Percentiles rank a stretch among this genome's conserved stretches.
phyloP scores from a whole-genome alignment of 2,329 filamentous ascomycete species.

The Paecilomyces formosus region DNA sequence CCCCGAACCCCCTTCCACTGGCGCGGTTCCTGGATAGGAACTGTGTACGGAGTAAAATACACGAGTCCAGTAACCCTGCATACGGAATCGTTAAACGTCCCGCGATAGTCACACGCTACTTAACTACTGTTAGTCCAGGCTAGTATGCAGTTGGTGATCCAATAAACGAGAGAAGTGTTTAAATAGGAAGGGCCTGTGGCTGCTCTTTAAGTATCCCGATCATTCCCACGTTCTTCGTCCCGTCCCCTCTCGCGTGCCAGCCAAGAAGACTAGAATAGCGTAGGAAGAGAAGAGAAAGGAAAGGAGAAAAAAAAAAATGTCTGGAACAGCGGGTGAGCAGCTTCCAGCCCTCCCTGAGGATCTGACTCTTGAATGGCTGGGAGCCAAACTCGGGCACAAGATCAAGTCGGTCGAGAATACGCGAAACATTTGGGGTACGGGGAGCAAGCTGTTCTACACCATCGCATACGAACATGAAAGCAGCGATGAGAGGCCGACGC shows the following conservation, averaged over 20 bases:
- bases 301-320: neutral
- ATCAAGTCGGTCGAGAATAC: neutral
- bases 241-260: neutral
- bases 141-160: neutral
- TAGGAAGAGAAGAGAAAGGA: neutral
- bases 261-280: neutral
- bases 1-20: neutral
- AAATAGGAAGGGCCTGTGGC: neutral
- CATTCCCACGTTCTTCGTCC: neutral
- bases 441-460: neutral
- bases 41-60: neutral
- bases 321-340: neutral
- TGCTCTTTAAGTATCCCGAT: neutral
- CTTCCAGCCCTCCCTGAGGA: neutral
- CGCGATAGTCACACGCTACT: neutral
- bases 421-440: neutral
- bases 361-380: neutral
- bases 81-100: neutral
- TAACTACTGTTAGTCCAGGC: neutral
- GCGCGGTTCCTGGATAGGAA: neutral
- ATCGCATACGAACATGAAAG: neutral
- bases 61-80: neutral
- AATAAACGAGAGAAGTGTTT: neutral
- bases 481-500: neutral
- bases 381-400: neutral